phyloP scores from a whole-genome alignment of 2,329 filamentous ascomycete species.

The Colletotrichum sp. region DNA sequence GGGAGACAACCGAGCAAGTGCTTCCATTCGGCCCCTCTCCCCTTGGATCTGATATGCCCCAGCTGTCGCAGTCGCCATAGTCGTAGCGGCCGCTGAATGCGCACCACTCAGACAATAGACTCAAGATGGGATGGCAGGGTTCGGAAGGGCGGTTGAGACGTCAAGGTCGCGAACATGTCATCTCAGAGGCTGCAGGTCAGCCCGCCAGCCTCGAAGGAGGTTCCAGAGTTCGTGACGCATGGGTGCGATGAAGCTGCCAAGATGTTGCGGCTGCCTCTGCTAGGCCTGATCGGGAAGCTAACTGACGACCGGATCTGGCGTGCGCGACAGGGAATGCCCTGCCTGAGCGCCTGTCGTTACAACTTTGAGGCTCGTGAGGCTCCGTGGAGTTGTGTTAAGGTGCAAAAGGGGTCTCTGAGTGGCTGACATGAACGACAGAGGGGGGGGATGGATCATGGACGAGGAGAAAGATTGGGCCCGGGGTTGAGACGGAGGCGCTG shows the following conservation, averaged over 20 bases:
- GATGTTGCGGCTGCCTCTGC: slow-evolving; percentile 13
- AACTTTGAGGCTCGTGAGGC: slow-evolving; percentile 8
- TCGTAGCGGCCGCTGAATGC: neutral
- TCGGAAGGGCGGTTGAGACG: slow-evolving; percentile 6
- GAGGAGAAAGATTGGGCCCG: neutral
- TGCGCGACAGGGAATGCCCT: neutral
- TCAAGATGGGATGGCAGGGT: slow-evolving; percentile 12
- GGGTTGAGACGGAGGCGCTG: neutral
- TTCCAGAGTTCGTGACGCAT: slow-evolving; percentile 1
- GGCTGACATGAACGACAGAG: neutral
- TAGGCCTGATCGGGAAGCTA: neutral
- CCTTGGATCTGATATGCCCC: neutral
- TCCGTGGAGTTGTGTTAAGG: neutral
- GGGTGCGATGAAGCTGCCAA: slow-evolving; percentile 21
- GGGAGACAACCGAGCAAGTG: neutral
- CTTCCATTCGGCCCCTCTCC: neutral
- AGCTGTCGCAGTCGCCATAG: neutral
- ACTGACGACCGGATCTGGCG: neutral
- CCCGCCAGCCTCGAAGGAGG: neutral
- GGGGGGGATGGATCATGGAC: neutral
- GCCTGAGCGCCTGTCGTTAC: neutral
- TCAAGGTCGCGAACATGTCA: neutral
- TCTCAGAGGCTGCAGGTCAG: neutral
- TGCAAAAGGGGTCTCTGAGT: neutral
- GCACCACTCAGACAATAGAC: neutral